Conservation (phyloP, 441 rosid species). For the Adansonia rubrostipa region DNA sequence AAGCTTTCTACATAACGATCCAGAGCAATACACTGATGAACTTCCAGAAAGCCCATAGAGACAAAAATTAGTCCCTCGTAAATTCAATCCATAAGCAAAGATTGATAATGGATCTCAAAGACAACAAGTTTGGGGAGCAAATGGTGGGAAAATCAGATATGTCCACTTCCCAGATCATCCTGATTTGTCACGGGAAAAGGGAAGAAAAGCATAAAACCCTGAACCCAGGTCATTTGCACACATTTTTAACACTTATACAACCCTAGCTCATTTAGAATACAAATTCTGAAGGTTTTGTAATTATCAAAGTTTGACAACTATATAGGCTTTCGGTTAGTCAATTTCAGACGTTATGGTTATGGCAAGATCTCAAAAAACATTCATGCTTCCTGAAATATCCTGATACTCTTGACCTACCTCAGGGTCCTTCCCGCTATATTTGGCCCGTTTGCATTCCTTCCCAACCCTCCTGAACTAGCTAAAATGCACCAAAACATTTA, state of each 20-base stretch:
- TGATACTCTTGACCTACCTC: neutral
- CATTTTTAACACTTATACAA: neutral
- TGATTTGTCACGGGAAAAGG: neutral
- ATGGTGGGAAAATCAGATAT: neutral
- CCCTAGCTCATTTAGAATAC: neutral
- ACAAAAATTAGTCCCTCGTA: neutral
- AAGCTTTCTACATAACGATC: slow-evolving; percentile 4
- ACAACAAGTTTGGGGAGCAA: too few relatives aligned
- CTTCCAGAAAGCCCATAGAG: slow-evolving; percentile 1
- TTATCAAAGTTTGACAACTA: neutral
- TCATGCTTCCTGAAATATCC: neutral
- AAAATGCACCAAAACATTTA: neutral
- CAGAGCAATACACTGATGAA: neutral
- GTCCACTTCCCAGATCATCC: neutral
- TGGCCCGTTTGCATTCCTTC: neutral
- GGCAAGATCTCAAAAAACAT: neutral
- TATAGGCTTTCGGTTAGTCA: neutral
- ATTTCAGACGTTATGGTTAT: neutral
- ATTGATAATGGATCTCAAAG: slow-evolving; percentile 11
- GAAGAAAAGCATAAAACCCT: neutral
- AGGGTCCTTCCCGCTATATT: neutral
- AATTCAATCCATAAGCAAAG: neutral
- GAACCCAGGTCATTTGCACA: neutral
- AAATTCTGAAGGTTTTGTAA: neutral
- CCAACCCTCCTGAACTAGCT: neutral